phyloP scores from a whole-genome alignment of 2,329 filamentous ascomycete species.

The Calonectria pauciramosa region DNA sequence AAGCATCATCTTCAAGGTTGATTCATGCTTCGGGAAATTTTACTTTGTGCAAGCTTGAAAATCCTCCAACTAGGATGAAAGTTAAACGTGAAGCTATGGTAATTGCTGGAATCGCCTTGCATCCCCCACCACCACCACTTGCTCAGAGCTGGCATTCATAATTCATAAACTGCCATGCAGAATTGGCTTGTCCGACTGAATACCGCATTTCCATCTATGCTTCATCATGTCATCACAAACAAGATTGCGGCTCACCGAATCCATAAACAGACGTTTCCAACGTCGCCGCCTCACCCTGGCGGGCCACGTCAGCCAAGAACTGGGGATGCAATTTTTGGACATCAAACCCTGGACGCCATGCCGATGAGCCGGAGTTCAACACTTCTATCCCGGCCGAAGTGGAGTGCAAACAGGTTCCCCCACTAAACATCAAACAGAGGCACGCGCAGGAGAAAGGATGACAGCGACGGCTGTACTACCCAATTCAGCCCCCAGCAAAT shows the following conservation, averaged over 20 bases:
- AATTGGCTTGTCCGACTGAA: too few relatives aligned
- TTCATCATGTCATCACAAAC: neutral
- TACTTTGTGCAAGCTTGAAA: neutral
- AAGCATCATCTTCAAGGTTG: slow-evolving; percentile 8
- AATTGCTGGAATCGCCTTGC: neutral
- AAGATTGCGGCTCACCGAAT: neutral
- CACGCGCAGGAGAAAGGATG: neutral
- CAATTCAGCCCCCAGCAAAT: neutral
- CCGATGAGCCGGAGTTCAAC: slow-evolving; percentile 7
- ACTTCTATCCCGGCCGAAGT: slow-evolving; percentile 7
- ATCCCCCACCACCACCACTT: neutral
- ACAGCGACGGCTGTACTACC: neutral
- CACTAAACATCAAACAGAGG: slow-evolving; percentile 17
- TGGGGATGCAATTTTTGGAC: neutral
- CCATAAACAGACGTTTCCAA: neutral
- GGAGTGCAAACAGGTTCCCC: slow-evolving; percentile 1
- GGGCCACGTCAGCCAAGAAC: slow-evolving; percentile 20
- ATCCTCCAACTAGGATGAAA: neutral
- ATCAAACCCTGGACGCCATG: neutral
- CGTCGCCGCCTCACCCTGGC: neutral
- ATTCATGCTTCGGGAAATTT: neutral
- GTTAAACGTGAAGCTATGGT: neutral
- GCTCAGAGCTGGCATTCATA: neutral
- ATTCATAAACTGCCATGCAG: neutral
- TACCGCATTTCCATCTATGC: too few relatives aligned